Evolutionary conservation across 108 stramenopile genomes (phyloP).

Genomic region (Nannochloropsis salina): DNA sequence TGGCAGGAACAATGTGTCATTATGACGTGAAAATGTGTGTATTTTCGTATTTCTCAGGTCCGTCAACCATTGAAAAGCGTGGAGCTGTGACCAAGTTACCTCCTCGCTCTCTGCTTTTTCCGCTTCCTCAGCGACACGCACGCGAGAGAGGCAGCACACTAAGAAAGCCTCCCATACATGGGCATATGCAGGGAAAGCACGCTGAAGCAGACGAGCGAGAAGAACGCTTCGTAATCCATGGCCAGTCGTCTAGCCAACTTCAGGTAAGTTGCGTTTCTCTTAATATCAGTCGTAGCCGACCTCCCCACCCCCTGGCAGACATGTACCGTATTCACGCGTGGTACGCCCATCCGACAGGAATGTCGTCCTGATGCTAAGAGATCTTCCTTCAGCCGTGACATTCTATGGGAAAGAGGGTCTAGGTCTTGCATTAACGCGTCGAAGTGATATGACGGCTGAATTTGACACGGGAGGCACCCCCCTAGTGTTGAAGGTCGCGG

Average conservation of each 20-base stretch:
- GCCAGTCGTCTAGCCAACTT: not conserved
- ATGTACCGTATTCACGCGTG: not conserved
- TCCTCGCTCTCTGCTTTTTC: too few relatives aligned
- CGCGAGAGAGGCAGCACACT: too few relatives aligned
- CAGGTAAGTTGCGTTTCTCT: not conserved
- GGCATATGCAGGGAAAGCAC: too few relatives aligned
- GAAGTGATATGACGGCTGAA: conserved; percentile 15
- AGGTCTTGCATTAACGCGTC: conserved; percentile 13
- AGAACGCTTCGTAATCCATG: not conserved
- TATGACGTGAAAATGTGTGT: too few relatives aligned
- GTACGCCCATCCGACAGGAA: not conserved
- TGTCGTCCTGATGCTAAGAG: conserved; percentile 28
- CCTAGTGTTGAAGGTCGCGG: conserved; percentile 1
- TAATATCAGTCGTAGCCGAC: not conserved
- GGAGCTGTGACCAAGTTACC: too few relatives aligned
- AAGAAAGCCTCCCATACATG: too few relatives aligned
- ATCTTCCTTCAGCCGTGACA: conserved; percentile 21
- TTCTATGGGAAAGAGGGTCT: conserved; percentile 30
- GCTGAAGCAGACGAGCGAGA: too few relatives aligned
- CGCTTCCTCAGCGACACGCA: too few relatives aligned
- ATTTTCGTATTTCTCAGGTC: too few relatives aligned
- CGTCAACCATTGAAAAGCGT: too few relatives aligned
- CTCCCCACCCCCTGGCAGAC: not conserved
- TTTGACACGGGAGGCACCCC: conserved; percentile 18
- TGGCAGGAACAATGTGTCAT: too few relatives aligned